A percentile compares a stretch with the other conserved stretches of the same genome.
phyloP scores from a whole-genome alignment of 225 moss, liverwort and hornwort species.

The Anthoceros angustus region DNA sequence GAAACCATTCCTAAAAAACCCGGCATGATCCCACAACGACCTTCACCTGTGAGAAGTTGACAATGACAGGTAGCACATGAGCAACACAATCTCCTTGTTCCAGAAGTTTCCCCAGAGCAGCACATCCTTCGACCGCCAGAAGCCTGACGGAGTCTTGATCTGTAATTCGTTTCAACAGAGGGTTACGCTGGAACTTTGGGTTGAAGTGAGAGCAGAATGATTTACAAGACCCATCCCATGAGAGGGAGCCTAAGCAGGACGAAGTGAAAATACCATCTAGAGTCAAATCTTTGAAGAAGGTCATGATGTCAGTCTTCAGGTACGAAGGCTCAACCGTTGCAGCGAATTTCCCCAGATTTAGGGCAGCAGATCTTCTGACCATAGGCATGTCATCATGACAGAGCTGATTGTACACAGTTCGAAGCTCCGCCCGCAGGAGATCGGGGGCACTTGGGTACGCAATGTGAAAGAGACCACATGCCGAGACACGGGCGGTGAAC shows the following conservation, averaged over 20 bases:
- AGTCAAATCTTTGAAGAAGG: constrained; percentile 81
- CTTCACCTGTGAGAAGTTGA: constrained; percentile 77
- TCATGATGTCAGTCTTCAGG: constrained; percentile 81
- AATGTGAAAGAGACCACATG: constrained; percentile 86
- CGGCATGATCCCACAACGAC: neutral
- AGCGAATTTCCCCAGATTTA: constrained; percentile 92
- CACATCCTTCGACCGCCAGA: constrained; percentile 89
- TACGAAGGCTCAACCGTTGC: constrained; percentile 74
- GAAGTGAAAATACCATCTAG: constrained; percentile 39
- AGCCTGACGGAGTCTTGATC: constrained; percentile 99
- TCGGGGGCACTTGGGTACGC: constrained; percentile 96
- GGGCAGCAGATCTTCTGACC: constrained; percentile 87
- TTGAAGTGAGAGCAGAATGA: neutral
- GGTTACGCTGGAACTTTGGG: neutral
- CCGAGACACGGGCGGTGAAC: constrained; percentile 91
- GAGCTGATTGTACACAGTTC: constrained; percentile 81
- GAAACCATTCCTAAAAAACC: neutral
- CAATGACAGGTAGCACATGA: constrained; percentile 85
- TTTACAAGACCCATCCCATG: neutral
- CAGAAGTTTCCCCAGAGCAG: constrained; percentile 75
- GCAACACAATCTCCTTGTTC: constrained; percentile 86
- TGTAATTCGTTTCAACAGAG: constrained; percentile 11
- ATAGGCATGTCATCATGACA: constrained; percentile 99
- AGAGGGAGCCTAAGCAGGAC: neutral
- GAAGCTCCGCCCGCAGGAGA: constrained; percentile 83